Evolutionary conservation across 257 asterid species (phyloP), one percentile per base, ranked within the genome.

Genomic region (Jasminum sambac): DNA sequence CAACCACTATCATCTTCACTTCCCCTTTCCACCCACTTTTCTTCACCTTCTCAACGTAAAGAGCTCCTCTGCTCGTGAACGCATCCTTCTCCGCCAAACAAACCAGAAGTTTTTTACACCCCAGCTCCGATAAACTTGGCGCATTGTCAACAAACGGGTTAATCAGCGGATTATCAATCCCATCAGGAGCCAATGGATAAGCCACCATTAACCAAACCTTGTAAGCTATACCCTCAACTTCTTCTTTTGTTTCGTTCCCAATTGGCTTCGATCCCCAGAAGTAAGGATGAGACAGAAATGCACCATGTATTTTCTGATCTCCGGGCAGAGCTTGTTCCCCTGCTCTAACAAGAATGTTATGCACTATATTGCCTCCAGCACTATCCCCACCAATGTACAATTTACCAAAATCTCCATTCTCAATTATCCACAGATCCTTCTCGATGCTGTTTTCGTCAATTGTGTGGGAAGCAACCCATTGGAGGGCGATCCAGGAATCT

Each of bases 381-480:
- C n/a, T n/a, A n/a, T n/a, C 69, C 78, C 11, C 48, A 84, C 71
- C 55, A 4, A 44, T 9, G 16, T 14, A 44, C 2, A 44, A 4
- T 44, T 44, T 44, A 5, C 21, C 10, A 44, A 44, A 16, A 34
- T 86, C 79, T 24, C 77, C 92, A 38, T 84, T 72, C 16, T 64
- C 64, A 37, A 69, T 16, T 16, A 88, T 44, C 91, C 86, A 78
- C 3, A 59, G n/a, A 1, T 74, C 83, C 16, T 42, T 42, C 19
- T 36, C 13, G n/a, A 30, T 0, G 0, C 14, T 8, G 7, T 87
- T 91, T 64, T 81, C 86, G 26, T 69, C 81, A 0, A 68, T 82
- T 0, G 82, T 73, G 0, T n/a, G n/a, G n/a, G n/a, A n/a, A n/a
- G n/a, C n/a, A n/a, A n/a, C n/a, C n/a, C n/a, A n/a, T n/a, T n/a